Base-by-base conservation (phyloP, 2,329 filamentous ascomycete genomes). In the Beauveria bassiana region DNA sequence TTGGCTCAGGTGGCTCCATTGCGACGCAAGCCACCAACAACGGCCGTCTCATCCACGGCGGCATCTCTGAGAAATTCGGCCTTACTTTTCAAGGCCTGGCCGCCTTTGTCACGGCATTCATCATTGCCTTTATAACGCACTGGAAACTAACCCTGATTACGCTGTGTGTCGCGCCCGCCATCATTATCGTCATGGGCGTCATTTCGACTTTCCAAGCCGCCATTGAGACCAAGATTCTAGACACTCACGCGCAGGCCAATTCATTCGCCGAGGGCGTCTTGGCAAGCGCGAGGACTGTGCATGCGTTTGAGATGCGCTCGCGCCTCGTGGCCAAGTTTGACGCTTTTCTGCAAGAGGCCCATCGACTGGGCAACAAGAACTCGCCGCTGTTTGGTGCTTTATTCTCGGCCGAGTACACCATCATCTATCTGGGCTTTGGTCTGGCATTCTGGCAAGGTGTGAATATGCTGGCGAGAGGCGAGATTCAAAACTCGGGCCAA, bases 401-500 rank as follows among this genome's bases (percentile, higher is more conserved):
- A 58, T 78, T 77, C 64, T 73, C 71, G 2, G 66, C 65, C 3
- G 72, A 77, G 63, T 78, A 76, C 58, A 72, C 71, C 52, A 71
- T 77, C 61, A 74, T 78, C 51, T 78, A 77, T 45, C 67, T 73
- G 1, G 76, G 76, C 10, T 77, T 76, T 51, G 75, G 72, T 1
- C 70, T 79, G 6, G 74, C 75, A 8, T 79, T 79, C 58, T 79
- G 77, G 77, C 77, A 78, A 61, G 77, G 77, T 9, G 66, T 78
- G 42, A 68, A 67, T 31, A 73, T 79, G 69, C 67, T 73, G 18
- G 66, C 70, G 10, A 67, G 66, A 1, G 75, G 75, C 14, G 73
- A 77, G 59, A 74, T 79, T 28, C 45, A 64, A 1, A 66, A 71
- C 8, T 68, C 72, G 6, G 77, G 77, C 12, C 68, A 70, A 12